Conservation (phyloP, 1,139 yeast genomes). For the Blastobotrys malaysiensis region DNA sequence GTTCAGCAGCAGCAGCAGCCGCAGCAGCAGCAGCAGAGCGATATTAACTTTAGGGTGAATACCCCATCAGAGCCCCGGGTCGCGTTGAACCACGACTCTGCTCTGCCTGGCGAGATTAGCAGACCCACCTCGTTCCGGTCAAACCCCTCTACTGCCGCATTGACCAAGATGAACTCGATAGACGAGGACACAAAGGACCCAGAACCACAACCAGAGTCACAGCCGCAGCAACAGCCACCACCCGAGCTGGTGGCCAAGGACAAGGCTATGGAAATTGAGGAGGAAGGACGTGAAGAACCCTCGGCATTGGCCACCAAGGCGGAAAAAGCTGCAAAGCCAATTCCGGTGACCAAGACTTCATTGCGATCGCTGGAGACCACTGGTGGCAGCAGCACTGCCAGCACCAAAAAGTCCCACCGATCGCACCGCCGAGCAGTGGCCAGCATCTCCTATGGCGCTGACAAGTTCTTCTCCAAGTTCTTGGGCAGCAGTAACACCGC, state of each 20-base stretch:
- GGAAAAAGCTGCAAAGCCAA: slow-evolving; percentile 1
- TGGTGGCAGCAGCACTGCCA: background rate
- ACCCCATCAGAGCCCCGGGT: slow-evolving; percentile 33
- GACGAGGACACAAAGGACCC: slow-evolving; percentile 5
- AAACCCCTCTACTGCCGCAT: slow-evolving; percentile 15
- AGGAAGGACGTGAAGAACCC: background rate
- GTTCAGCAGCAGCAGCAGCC: background rate
- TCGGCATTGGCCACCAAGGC: background rate
- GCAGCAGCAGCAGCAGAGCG: slow-evolving; percentile 4
- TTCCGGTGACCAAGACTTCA: background rate
- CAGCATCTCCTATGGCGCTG: slow-evolving; percentile 29
- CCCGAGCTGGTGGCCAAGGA: background rate
- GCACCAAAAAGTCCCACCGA: slow-evolving; percentile 5
- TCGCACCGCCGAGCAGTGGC: slow-evolving; percentile 26
- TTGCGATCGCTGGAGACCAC: slow-evolving; percentile 1
- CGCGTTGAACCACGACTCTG: slow-evolving; percentile 32
- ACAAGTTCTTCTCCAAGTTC: slow-evolving; percentile 25
- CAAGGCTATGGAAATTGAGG: background rate
- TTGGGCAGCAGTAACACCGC: slow-evolving; percentile 17
- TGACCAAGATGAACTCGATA: slow-evolving; percentile 11
- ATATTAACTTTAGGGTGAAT: slow-evolving; percentile 22
- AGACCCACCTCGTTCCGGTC: slow-evolving; percentile 25
- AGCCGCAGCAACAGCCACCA: background rate
- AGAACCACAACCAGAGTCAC: background rate
- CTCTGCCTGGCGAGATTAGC: slow-evolving; percentile 35